phyloP scores from a whole-genome alignment of 2,329 filamentous ascomycete genomes.

The Fusarium nisikadoi region DNA sequence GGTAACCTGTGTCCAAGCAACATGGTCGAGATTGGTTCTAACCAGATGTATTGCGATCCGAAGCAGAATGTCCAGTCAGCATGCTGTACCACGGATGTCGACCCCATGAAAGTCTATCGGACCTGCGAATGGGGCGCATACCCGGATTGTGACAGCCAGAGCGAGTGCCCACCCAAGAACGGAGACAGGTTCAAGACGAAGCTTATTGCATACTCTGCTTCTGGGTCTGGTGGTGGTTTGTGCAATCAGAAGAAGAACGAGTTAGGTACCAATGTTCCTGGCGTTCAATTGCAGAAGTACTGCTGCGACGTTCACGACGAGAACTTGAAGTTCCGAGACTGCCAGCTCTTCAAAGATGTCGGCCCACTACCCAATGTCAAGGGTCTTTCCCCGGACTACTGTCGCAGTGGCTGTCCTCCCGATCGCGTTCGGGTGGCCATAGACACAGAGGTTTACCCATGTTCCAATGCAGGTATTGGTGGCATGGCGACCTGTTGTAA shows the following conservation, averaged over 20 bases:
- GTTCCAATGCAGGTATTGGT: not conserved
- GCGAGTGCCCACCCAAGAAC: not conserved
- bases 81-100: constrained; percentile 8
- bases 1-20: not conserved
- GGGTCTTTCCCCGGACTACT: too few species aligned
- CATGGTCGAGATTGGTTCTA: constrained; percentile 13
- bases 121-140: constrained; percentile 14
- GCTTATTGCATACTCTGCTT: not conserved
- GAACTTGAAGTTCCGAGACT: not conserved
- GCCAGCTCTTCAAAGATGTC: not conserved
- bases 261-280: not conserved
- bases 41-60: constrained; percentile 15
- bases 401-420: not conserved
- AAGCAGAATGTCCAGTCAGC: constrained; percentile 5
- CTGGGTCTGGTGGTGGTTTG: not conserved
- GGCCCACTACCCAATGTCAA: not conserved
- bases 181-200: not conserved
- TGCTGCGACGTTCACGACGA: not conserved
- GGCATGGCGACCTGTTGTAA: not conserved
- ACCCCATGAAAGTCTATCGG: constrained; percentile 17
- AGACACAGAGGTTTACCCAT: not conserved
- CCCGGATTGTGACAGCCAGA: constrained; percentile 5
- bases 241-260: not conserved
- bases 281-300: not conserved
- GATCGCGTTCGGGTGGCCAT: not conserved